These are phyloP conservation scores for Fusarium penzigii DNA, from an alignment of 2,329 filamentous ascomycete genomes.

Conservation along the genomic window DNA sequence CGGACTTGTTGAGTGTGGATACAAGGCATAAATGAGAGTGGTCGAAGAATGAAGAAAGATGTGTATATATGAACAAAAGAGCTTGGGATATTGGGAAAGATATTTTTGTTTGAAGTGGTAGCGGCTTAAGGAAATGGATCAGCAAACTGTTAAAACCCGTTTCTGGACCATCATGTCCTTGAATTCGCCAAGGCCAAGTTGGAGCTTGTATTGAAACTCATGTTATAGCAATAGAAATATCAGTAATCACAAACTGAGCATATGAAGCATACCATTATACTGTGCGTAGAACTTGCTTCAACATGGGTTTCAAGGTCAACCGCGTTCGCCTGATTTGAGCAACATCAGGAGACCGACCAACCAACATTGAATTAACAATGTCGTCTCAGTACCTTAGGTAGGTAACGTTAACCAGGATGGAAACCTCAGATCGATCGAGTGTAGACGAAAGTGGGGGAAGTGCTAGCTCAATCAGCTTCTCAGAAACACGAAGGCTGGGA, in stretches of 20 bases:
- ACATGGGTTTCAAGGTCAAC: background rate
- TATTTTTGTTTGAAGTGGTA: background rate
- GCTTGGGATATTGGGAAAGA: constrained; percentile 9
- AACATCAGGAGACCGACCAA: background rate
- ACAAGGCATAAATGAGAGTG: constrained; percentile 39
- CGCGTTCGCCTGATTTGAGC: background rate
- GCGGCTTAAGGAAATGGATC: background rate
- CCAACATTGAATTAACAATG: no score
- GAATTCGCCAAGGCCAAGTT: no score
- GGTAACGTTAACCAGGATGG: background rate
- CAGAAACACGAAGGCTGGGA: background rate
- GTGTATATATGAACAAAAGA: constrained; percentile 3
- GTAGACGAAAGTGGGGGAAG: background rate
- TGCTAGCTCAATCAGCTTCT: background rate
- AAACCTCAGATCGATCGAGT: background rate
- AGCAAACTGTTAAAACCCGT: background rate
- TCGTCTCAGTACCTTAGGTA: background rate
- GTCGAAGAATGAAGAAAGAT: constrained; percentile 7
- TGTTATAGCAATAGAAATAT: background rate
- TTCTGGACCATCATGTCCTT: no score
- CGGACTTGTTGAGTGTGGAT: constrained; percentile 73
- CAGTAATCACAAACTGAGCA: background rate
- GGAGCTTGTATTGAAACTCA: no score
- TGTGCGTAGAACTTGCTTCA: background rate
- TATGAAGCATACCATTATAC: background rate